Base-by-base conservation (phyloP, 2,329 filamentous ascomycete species). In the Fusarium paranaense region DNA sequence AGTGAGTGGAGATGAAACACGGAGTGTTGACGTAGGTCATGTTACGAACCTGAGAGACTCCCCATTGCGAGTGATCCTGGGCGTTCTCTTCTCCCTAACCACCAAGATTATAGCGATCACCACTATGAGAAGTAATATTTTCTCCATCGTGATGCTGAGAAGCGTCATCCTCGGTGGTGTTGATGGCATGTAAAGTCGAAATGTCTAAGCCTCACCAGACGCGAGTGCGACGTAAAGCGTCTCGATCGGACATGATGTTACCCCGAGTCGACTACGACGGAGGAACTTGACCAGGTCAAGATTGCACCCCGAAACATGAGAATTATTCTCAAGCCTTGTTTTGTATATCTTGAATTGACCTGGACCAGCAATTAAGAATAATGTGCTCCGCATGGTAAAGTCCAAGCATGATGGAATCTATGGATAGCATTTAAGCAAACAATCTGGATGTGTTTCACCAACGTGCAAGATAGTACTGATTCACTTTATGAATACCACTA, bases 21-120 rank as follows among this genome's bases (percentile, higher is more conserved):
- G 30, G 13, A 37, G 22, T 27, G 42, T 64, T 64, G 62, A 30
- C 62, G 33, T 57, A 52, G n/a, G 33, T 16, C 25, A 25, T n/a
- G 14, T 27, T 33, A 58, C 64, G 7, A 54, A 78, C 76, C 72
- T 67, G 6, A 78, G 70, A 58, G 61, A 20, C 11, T 57, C 45
- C 37, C 76, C 76, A 70, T 77, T 66, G 33, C 71, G 71, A 13
- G 71, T 76, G 37, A 76, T 78, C 45, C 54, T 70, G 5, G 57
- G 56, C 9, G 37, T 25, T 10, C 7, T 70, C 35, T 52, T 67
- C 16, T 68, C 58, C 25, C 64, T 42, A 9, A 74, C 30, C 8
- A 64, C 62, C 1, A 76, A 32, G 0, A 67, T 8, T 10, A 66
- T 6, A 2, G 27, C 30, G 0, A 32, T 9, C 1, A 35, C 45